phyloP scores from a whole-genome alignment of 192 early-diverging fungal genomes.

The Dissophora ornata region DNA sequence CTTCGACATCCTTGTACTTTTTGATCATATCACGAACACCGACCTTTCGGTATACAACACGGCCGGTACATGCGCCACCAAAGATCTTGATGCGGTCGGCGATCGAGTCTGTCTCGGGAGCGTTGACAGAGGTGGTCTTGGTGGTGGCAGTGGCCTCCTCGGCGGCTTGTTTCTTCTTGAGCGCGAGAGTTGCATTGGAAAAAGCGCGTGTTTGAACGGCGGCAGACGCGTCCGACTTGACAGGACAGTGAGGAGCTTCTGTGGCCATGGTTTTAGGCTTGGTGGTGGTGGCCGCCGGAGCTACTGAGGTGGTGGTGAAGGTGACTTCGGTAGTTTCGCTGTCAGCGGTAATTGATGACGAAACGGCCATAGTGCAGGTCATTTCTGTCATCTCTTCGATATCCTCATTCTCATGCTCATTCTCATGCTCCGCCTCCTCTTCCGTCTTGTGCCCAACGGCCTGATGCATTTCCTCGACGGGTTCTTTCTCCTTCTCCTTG shows the following conservation, averaged over 20 bases:
- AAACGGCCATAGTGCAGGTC: no score
- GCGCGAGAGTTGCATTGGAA: conserved; percentile 17
- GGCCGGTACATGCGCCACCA: conserved; percentile 17
- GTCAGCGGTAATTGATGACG: no score
- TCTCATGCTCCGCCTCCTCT: neutral
- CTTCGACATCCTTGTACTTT: conserved; percentile 38
- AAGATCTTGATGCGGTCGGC: conserved; percentile 41
- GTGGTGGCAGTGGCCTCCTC: conserved; percentile 12
- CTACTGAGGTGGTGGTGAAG: no score
- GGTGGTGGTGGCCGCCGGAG: neutral
- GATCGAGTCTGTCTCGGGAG: conserved; percentile 42
- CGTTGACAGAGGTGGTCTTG: conserved; percentile 29
- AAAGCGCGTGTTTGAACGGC: conserved; percentile 10
- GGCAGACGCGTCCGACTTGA: conserved; percentile 14
- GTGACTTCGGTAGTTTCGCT: neutral
- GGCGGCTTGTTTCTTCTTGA: conserved; percentile 54
- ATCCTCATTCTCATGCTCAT: neutral
- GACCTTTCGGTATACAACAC: neutral
- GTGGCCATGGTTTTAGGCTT: neutral
- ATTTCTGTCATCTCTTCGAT: neutral
- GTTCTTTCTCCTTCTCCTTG: neutral
- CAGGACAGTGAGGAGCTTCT: conserved; percentile 5
- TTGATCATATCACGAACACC: conserved; percentile 37
- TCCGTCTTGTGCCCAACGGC: no score
- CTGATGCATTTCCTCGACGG: neutral